Percentiles rank a stretch among this genome's conserved stretches.
phyloP scores from a whole-genome alignment of 1,139 yeast genomes.

The Kodamaea ohmeri region DNA sequence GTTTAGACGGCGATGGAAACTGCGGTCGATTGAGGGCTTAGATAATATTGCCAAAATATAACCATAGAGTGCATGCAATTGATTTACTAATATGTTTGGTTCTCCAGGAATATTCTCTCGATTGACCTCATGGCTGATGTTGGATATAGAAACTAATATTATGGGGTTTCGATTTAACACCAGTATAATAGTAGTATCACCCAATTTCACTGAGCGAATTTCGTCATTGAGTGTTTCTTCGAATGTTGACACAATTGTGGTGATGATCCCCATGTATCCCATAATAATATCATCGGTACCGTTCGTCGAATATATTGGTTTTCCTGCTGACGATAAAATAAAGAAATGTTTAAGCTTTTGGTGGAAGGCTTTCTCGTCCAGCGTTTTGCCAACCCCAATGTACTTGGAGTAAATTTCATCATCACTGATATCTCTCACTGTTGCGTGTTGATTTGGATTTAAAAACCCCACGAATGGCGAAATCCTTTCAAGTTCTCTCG shows the following conservation, averaged over 20 bases:
- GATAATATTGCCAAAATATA: slow-evolving; percentile 81
- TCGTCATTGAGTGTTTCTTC: slow-evolving; percentile 41
- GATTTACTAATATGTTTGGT: slow-evolving; percentile 41
- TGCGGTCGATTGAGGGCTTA: slow-evolving; percentile 65
- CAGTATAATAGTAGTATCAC: slow-evolving; percentile 49
- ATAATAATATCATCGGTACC: slow-evolving; percentile 71
- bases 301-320: slow-evolving; percentile 81
- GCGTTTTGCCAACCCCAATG: slow-evolving; percentile 23
- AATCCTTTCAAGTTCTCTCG: not conserved
- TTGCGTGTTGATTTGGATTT: not conserved
- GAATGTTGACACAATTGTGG: slow-evolving; percentile 63
- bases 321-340: slow-evolving; percentile 87
- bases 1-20: slow-evolving; percentile 70
- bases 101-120: slow-evolving; percentile 10
- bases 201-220: slow-evolving; percentile 26
- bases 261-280: slow-evolving; percentile 73
- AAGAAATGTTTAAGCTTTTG: slow-evolving; percentile 65
- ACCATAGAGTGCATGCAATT: slow-evolving; percentile 70
- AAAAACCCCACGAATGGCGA: slow-evolving; percentile 5
- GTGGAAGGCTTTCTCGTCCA: slow-evolving; percentile 33
- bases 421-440: slow-evolving; percentile 8
- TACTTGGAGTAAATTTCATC: slow-evolving; percentile 16
- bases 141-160: slow-evolving; percentile 70
- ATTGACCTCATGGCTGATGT: slow-evolving; percentile 33
- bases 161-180: slow-evolving; percentile 68